phyloP scores from a whole-genome alignment of 2,329 filamentous ascomycete genomes.

The Amylocarpus encephaloides region DNA sequence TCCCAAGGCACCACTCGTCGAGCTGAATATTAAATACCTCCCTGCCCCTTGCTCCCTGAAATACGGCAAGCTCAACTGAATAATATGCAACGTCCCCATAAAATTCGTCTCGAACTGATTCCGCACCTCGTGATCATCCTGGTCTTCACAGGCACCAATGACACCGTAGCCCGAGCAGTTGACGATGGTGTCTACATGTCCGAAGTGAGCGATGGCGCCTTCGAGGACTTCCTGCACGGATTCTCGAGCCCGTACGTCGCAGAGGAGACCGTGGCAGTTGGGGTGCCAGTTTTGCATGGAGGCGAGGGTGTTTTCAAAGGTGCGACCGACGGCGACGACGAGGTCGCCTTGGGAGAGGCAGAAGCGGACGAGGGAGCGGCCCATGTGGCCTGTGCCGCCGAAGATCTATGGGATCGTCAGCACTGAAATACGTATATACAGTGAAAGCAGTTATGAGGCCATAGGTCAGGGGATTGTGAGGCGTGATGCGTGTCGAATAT shows the following conservation, averaged over 20 bases:
- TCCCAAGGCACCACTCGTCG: slow-evolving; percentile 84
- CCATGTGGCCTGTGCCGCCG: slow-evolving; percentile 95
- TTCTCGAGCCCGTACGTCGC: slow-evolving; percentile 78
- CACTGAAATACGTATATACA: slow-evolving; percentile 1
- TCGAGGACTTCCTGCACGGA: slow-evolving; percentile 70
- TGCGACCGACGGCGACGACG: slow-evolving; percentile 80
- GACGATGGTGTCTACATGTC: slow-evolving; percentile 78
- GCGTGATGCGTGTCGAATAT: background rate
- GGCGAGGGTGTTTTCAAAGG: slow-evolving; percentile 66
- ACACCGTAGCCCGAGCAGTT: slow-evolving; percentile 96
- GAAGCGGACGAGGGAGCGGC: slow-evolving; percentile 78
- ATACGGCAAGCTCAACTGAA: slow-evolving; percentile 81
- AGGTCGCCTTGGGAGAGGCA: slow-evolving; percentile 75
- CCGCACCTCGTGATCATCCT: slow-evolving; percentile 88
- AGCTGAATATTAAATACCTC: slow-evolving; percentile 90
- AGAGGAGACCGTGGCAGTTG: slow-evolving; percentile 74
- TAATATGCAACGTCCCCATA: slow-evolving; percentile 89
- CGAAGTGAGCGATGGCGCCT: slow-evolving; percentile 66
- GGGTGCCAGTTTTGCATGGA: slow-evolving; percentile 66
- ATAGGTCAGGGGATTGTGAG: background rate
- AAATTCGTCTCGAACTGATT: slow-evolving; percentile 99
- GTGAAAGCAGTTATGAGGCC: no score
- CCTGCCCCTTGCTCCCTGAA: slow-evolving; percentile 72
- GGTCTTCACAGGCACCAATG: slow-evolving; percentile 92
- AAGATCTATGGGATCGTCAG: slow-evolving; percentile 57